A percentile compares a stretch with the other conserved stretches of the same genome.
These are phyloP conservation scores for Madurella fahalii DNA, from an alignment of 2,329 filamentous ascomycete species.

Conservation along the genomic window DNA sequence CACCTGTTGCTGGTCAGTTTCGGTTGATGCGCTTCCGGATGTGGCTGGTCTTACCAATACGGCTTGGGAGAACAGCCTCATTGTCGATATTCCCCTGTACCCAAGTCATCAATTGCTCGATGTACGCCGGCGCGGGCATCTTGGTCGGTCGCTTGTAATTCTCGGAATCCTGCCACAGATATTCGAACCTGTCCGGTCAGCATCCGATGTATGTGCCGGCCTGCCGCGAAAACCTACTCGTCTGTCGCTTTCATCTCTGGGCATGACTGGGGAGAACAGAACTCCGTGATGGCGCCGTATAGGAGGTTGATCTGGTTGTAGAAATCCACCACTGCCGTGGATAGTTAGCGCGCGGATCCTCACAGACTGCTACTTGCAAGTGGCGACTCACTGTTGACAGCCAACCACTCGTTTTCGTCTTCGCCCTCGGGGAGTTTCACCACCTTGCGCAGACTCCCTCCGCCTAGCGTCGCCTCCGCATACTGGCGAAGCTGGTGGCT, in stretches of 20 bases:
- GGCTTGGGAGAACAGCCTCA: constrained; percentile 88
- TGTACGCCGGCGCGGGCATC: constrained; percentile 95
- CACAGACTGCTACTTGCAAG: neutral
- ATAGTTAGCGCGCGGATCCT: constrained; percentile 26
- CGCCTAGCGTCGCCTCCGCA: constrained; percentile 93
- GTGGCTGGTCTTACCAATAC: constrained; percentile 62
- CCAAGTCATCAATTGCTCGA: constrained; percentile 97
- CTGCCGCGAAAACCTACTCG: constrained; percentile 58
- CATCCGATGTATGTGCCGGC: neutral
- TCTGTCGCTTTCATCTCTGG: constrained; percentile 99
- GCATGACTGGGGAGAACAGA: constrained; percentile 94
- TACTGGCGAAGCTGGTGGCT: constrained; percentile 94
- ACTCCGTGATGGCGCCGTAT: constrained; percentile 98
- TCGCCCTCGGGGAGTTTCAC: constrained; percentile 97
- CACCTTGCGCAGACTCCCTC: constrained; percentile 90
- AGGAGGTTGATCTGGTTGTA: constrained; percentile 99
- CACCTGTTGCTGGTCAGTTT: constrained; percentile 49
- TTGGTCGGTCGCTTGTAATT: constrained; percentile 95
- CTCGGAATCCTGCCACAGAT: constrained; percentile 96
- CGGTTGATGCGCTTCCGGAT: neutral
- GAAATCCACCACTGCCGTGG: constrained; percentile 85
- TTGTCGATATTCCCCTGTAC: constrained; percentile 95
- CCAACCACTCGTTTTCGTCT: constrained; percentile 96
- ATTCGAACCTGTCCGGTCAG: constrained; percentile 70
- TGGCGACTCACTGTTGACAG: constrained; percentile 77